Base-by-base conservation (phyloP, 2,329 filamentous ascomycete species). In the Coniochaeta hoffmannii region DNA sequence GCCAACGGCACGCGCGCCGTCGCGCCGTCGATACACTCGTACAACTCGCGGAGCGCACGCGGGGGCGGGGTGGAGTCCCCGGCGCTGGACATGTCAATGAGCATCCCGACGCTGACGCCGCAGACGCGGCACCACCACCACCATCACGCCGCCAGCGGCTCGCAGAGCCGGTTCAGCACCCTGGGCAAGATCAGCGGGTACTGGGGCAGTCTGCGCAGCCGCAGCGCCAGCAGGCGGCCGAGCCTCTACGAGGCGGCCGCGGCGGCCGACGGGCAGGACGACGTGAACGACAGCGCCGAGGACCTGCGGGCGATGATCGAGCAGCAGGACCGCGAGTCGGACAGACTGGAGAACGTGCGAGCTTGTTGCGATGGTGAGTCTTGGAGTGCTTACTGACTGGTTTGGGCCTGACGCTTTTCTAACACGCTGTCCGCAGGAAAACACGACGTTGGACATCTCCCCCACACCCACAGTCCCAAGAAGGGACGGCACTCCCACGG, bases 281-380 rank as follows among this genome's bases (percentile, higher is more conserved):
- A 83, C 64, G 82, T 83, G 15, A 84, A 87, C 60, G 88, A 93
- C 67, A 90, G 87, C 64, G 89, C 89, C 3, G 90, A 96, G 69
- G 90, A 97, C 66, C 69, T 96, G 56, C 79, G 90, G 56, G 81
- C 86, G 60, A 85, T 92, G 60, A 89, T 93, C 64, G 89, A 93
- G 71, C 79, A 82, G 59, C 86, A 91, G 66, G 87, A 93, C 64
- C 77, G 84, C 54, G 88, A 92, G 62, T 78, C 86, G 26, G 89
- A 92, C 66, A 81, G 86, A 59, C 78, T 97, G 64, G 93, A 97
- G 77, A 97, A 99, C 69, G 94, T 99, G 61, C 81, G 94, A 67
- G 92, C 93, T 57, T 99, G 94, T 75, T 99, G 94, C 72, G 94
- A 97, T 81, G 94, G 92, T 93, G 80, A 82, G 87, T 76, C 56